Evolutionary conservation across 176 grass and related monocot genomes (phyloP).

Genomic region (Ananas comosus): DNA sequence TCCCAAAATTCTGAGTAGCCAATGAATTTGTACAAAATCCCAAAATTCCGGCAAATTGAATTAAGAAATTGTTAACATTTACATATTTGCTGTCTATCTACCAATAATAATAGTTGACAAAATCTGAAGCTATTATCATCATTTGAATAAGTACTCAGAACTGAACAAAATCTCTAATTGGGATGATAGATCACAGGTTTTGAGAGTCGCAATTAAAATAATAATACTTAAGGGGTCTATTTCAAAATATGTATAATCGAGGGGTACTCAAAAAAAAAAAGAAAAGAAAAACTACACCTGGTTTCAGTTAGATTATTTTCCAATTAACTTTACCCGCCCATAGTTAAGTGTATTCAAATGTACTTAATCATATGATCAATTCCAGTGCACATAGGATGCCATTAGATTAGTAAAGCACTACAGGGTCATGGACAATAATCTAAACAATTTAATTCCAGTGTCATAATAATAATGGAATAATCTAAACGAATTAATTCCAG

Average conservation of each 20-base stretch:
- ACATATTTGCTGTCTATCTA: no score
- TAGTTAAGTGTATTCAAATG: background rate
- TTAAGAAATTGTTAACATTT: no score
- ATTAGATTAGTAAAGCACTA: constrained; percentile 3
- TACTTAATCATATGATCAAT: background rate
- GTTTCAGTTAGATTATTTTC: background rate
- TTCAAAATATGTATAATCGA: background rate
- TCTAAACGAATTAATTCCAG: background rate
- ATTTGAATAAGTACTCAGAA: no score
- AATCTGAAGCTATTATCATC: no score
- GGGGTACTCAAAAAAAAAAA: background rate
- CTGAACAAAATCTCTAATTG: no score
- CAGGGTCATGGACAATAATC: background rate
- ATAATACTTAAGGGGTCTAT: background rate
- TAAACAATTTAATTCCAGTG: constrained; percentile 1
- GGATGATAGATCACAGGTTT: no score
- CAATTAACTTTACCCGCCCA: background rate
- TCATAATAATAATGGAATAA: background rate
- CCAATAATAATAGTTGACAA: no score
- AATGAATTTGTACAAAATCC: no score
- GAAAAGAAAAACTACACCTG: background rate
- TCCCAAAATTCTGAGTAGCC: background rate
- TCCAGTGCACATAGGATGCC: constrained; percentile 38
- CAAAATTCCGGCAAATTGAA: no score
- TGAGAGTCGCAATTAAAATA: no score